phyloP scores from a whole-genome alignment of 163 green algal genomes.

The Scenedesmus sp. region DNA sequence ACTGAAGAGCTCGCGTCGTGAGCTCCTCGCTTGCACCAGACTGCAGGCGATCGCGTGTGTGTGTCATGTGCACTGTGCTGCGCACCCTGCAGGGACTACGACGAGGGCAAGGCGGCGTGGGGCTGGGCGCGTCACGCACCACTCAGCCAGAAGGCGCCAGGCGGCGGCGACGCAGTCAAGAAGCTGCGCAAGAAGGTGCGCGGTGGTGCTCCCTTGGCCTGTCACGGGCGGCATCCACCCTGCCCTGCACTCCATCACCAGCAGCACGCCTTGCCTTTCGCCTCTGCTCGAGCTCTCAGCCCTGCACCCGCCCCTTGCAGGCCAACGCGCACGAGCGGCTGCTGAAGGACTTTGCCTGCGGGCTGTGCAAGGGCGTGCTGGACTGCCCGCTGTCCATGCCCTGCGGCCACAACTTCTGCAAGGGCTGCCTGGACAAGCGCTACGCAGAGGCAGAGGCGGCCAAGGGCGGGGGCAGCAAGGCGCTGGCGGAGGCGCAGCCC shows the following conservation, averaged over 20 bases:
- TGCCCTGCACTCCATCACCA: too few relatives aligned
- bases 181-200: conserved; percentile 61
- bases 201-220: too few relatives aligned
- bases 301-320: conserved; percentile 30
- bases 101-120: conserved; percentile 76
- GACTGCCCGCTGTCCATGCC: conserved; percentile 46
- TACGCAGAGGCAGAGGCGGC: conserved; percentile 62
- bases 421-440: conserved; percentile 84
- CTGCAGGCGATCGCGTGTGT: background rate
- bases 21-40: too few relatives aligned
- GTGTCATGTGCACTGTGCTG: background rate
- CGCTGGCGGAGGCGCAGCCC: conserved; percentile 37
- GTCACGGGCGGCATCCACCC: background rate
- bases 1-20: too few relatives aligned
- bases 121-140: conserved; percentile 78
- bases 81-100: conserved; percentile 67
- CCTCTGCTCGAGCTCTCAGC: too few relatives aligned
- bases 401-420: conserved; percentile 93
- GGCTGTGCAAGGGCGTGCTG: conserved; percentile 80
- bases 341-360: conserved; percentile 86
- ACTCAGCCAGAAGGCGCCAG: conserved; percentile 68
- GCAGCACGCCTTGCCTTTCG: too few relatives aligned
- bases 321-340: conserved; percentile 63
- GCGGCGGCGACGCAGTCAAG: conserved; percentile 52
- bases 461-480: conserved; percentile 51